Base-by-base conservation (phyloP, 1,139 yeast genomes). In the Debaryomycetaceae sp. region DNA sequence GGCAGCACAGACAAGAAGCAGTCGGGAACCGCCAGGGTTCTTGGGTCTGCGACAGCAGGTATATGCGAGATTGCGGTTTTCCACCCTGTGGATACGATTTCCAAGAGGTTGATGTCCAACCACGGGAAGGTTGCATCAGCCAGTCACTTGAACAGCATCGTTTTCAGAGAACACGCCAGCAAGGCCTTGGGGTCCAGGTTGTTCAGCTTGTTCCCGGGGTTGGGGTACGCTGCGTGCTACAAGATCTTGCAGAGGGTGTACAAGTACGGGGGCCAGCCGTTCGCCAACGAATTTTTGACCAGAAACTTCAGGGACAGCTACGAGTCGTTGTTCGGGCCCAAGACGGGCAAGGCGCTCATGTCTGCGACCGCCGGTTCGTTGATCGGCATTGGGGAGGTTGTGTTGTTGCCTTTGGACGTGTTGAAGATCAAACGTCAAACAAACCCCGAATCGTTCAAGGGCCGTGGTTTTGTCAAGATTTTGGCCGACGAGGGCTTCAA, bases 201-300 rank as follows among this genome's bases (percentile, higher is more conserved):
- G 40, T 72, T 89, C 54, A 86, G 98, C 11, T 78, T 93, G 54
- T 93, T 93, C 75, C 99, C 99, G 13, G 99, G 99, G 63, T 79
- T 93, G 54, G 99, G 99, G 24, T 93, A 95, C 62, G 99, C 99
- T 54, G 99, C 99, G 40, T 88, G 91, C 55, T 93, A 93, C 78
- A 93, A 93, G 75, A 86, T 93, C 58, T 77, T 93, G 60, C 99
- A 93, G 72, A 84, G 99, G 74, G 97, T 93, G 44, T 93, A 95
- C 80, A 93, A 93, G 70, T 93, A 95, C 66, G 98, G 99, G 63
- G 99, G 99, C 43, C 99, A 93, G 71, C 99, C 99, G 45, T 91
- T 90, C 63, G 99, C 95, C 52, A 93, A 91, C 63, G 99, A 93
- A 69, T 88, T 84, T 63, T 78, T 93, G 63, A 80, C 87, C 56